Evolutionary conservation across 352 stramenopile species (phyloP), one percentile per base, ranked within the genome.

Genomic region (Phytophthora pluvialis): DNA sequence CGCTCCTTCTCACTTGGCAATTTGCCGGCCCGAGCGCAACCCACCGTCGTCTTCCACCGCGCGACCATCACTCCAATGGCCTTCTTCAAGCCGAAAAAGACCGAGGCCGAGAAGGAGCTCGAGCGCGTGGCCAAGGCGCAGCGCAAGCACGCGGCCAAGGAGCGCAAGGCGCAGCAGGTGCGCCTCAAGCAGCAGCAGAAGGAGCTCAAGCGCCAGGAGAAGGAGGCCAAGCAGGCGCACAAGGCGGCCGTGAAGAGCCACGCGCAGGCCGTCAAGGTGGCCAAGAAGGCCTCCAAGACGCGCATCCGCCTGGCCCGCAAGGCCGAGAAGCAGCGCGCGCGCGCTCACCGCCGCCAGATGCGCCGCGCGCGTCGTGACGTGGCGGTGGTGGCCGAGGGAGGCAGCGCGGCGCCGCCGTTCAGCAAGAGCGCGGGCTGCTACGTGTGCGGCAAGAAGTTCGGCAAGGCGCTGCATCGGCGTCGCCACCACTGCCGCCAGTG

Each of bases 401-500:
- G 11, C 10, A 42, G 45, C 5, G 9, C 13, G 9, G 39, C 51
- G 0, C 73, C 76, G 10, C 48, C 40, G 12, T 83, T 90, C 33
- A 21, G 55, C 9, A 75, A 83, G 53, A 73, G 67, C 35, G 16
- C 32, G 1, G 46, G 64, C 51, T 91, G 81, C 51, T 62, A 46
- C 32, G 71, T 80, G 29, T 91, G 81, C 48, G 71, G 58, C 5
- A 68, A 70, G 36, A 40, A 43, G 11, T 91, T 91, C 63, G 62
- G 64, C 13, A 35, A 53, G 13, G 51, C 71, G 44, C 45, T 70
- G 45, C 63, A 62, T 15, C 61, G 64, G 1, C 63, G 75, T 50
- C 83, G 83, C n/a, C 73, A 90, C 53, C 83, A 91, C 66, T 91
- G 83, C 64, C 81, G 81, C 36, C 78, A 86, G 47, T 91, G 83